These are phyloP conservation scores for Monosporascus sp. DNA, from an alignment of 2,329 filamentous ascomycete genomes.

Conservation along the genomic window DNA sequence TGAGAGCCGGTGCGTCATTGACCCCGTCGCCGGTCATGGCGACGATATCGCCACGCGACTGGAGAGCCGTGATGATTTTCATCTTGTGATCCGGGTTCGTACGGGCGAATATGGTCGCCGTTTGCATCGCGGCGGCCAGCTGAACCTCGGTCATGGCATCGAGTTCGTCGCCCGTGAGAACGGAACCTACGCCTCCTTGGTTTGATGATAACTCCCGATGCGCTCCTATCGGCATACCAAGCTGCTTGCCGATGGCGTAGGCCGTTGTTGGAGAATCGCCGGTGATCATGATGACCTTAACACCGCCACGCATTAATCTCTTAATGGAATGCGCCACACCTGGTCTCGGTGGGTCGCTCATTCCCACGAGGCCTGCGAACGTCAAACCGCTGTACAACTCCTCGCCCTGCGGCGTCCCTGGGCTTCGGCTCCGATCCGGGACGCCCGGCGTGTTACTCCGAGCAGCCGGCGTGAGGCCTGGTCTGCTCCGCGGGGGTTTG, in stretches of 20 bases:
- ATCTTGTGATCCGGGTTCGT: constrained; percentile 97
- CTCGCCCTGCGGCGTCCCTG: constrained; percentile 47
- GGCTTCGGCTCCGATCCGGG: constrained; percentile 32
- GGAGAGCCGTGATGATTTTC: constrained; percentile 89
- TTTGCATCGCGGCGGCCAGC: constrained; percentile 75
- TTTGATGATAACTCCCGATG: constrained; percentile 47
- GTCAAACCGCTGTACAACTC: constrained; percentile 77
- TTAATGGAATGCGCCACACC: constrained; percentile 87
- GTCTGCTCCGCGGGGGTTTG: constrained; percentile 38
- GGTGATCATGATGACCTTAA: constrained; percentile 98
- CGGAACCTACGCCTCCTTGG: constrained; percentile 60
- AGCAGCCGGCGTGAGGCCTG: constrained; percentile 28
- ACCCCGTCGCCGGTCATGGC: constrained; percentile 99
- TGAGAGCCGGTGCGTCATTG: constrained; percentile 93
- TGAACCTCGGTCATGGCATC: constrained; percentile 85
- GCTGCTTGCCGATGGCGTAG: constrained; percentile 84
- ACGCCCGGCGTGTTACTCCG: constrained; percentile 49
- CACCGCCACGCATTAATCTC: constrained; percentile 85
- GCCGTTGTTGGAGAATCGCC: constrained; percentile 94
- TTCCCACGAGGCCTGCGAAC: constrained; percentile 90
- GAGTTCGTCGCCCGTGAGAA: constrained; percentile 86
- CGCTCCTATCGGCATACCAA: constrained; percentile 80
- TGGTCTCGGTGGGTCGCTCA: constrained; percentile 92
- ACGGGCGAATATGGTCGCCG: constrained; percentile 90
- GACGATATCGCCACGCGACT: constrained; percentile 90